Percentiles rank a stretch among this genome's conserved stretches.
These are phyloP conservation scores for Pseudogymnoascus sp. DNA, from an alignment of 2,329 filamentous ascomycete genomes.

Conservation along the genomic window DNA sequence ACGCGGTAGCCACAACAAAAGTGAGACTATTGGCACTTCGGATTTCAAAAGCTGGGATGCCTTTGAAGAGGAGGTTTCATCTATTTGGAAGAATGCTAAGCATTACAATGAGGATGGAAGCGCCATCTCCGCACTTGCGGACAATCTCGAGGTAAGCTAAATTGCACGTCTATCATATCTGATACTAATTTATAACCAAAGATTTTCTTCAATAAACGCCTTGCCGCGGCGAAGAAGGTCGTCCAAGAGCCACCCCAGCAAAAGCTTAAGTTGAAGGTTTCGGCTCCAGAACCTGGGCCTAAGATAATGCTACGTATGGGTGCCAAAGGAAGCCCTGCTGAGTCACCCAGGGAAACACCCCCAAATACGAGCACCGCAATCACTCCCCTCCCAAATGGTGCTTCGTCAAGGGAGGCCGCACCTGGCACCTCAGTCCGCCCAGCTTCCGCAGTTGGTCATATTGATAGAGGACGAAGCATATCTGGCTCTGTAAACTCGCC, in stretches of 20 bases:
- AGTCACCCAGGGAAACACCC: constrained; percentile 36
- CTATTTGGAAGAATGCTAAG: constrained; percentile 82
- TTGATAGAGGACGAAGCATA: constrained; percentile 27
- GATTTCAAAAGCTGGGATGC: constrained; percentile 77
- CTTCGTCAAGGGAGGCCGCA: neutral
- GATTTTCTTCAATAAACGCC: constrained; percentile 60
- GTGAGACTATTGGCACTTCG: constrained; percentile 45
- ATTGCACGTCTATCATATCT: constrained; percentile 9
- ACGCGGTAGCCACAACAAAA: constrained; percentile 46
- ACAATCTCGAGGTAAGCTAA: constrained; percentile 64
- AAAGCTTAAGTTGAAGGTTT: constrained; percentile 75
- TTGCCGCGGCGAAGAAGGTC: constrained; percentile 64
- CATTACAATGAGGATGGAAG: constrained; percentile 91
- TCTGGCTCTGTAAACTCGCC: constrained; percentile 27
- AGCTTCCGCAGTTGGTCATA: constrained; percentile 22
- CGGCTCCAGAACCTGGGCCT: constrained; percentile 40
- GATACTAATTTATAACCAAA: constrained; percentile 31
- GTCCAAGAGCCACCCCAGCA: constrained; percentile 67
- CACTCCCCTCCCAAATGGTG: neutral
- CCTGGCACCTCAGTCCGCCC: constrained; percentile 7
- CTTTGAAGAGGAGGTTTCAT: constrained; percentile 71
- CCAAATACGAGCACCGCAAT: constrained; percentile 33
- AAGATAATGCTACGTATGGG: constrained; percentile 69
- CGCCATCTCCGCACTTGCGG: constrained; percentile 69
- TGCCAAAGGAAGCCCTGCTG: constrained; percentile 47